Base-by-base conservation (phyloP, 495 filamentous ascomycete species). In the Lineolata rhizophorae region DNA sequence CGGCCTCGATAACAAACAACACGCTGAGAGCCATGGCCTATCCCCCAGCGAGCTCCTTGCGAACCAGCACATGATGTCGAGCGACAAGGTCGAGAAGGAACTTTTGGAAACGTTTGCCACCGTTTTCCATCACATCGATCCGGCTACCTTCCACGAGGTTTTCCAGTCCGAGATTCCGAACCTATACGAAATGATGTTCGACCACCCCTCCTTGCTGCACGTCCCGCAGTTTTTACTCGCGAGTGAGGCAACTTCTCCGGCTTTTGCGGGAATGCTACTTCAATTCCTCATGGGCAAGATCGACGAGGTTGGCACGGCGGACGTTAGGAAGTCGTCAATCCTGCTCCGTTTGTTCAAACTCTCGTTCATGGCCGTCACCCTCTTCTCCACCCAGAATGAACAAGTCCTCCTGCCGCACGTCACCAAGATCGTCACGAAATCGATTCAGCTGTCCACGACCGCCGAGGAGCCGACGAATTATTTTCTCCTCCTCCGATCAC, bases 401-500 rank as follows among this genome's bases (percentile, higher is more conserved):
- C 76, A 80, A 45, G 84, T 99, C 2, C 59, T 99, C 11, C 64
- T 94, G 26, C 90, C 90, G 0, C 90, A 95, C 51, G 87, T 99
- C 27, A 75, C 82, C 25, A 84, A 87, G 48, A 90, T 99, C 39
- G 76, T 99, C 35, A 91, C 84, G 18, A 78, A 90, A 49, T 94
- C 84, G 9, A 92, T 95, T 36, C 77, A 93, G 53, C 61, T 95
- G 19, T 93, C 85, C 8, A 90, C 85, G 11, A 91, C 72, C 21
- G 90, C 90, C 1, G 82, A 94, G 43, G 83, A 93, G 43, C 90
- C 90, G 1, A 92, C 92, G 76, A 95, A 99, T 54, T 95, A 95
- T 50, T 99, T 95, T 61, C 61, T 92, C 11, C 67, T 99, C 2
- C 58, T 99, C 25, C 68, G 90, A 19, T 91, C 79, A 0, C 61